Conservation (phyloP, 1,284 basidiomycete genomes). For the Moniliophthora roreri region DNA sequence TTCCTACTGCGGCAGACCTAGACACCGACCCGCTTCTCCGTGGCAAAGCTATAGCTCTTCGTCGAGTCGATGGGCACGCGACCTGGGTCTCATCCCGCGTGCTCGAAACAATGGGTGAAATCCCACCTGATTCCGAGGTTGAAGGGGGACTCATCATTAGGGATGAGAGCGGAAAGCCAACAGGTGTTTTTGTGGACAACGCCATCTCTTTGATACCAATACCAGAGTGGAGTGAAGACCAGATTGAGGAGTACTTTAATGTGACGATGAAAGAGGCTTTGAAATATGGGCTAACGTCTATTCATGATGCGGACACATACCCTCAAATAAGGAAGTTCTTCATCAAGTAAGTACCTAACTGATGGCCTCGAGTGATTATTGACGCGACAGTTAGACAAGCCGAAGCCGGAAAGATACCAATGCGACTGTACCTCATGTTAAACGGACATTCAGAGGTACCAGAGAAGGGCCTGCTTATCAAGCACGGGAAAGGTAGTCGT, state of each 20-base stretch:
- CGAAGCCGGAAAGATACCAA: background rate
- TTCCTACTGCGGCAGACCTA: slow-evolving; percentile 78
- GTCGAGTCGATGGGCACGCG: slow-evolving; percentile 53
- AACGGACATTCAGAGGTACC: slow-evolving; percentile 1
- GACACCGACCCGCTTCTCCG: slow-evolving; percentile 35
- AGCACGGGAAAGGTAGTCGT: slow-evolving; percentile 35
- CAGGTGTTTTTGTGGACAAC: slow-evolving; percentile 69
- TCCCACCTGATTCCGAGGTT: slow-evolving; percentile 12
- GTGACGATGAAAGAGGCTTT: slow-evolving; percentile 68
- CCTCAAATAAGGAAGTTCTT: slow-evolving; percentile 64
- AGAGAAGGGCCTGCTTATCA: background rate
- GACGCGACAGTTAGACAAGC: slow-evolving; percentile 23
- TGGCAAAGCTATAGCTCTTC: slow-evolving; percentile 44
- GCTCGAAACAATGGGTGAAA: slow-evolving; percentile 25
- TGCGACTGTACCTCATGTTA: slow-evolving; percentile 1
- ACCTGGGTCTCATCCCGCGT: slow-evolving; percentile 45
- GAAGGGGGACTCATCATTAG: slow-evolving; percentile 14
- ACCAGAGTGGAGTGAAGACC: slow-evolving; percentile 61
- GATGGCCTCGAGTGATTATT: background rate
- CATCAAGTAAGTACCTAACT: slow-evolving; percentile 46
- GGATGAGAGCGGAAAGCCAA: slow-evolving; percentile 25
- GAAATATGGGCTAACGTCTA: slow-evolving; percentile 73
- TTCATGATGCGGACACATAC: slow-evolving; percentile 77
- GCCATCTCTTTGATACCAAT: slow-evolving; percentile 68
- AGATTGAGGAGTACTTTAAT: slow-evolving; percentile 63